Evolutionary conservation across 2,329 filamentous ascomycete genomes (phyloP).

Genomic region (Pyrenochaeta sp.): DNA sequence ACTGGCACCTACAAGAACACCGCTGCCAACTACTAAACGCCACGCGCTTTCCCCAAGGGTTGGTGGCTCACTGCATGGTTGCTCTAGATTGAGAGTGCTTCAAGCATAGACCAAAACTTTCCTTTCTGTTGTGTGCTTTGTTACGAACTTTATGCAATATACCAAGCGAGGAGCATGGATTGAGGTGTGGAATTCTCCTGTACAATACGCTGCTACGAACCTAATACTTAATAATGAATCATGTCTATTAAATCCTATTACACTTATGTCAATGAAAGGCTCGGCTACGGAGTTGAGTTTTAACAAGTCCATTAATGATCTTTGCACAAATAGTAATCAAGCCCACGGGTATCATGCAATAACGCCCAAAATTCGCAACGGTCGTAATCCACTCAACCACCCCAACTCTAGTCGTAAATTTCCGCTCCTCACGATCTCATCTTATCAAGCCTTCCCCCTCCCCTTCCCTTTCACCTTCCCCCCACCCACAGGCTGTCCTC

Average conservation of each 20-base stretch:
- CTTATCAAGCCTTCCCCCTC: slow-evolving; percentile 3
- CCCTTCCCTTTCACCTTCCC: slow-evolving; percentile 30
- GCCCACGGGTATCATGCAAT: too few species aligned
- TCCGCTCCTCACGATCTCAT: too few species aligned
- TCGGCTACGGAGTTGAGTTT: not conserved
- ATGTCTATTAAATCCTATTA: too few species aligned
- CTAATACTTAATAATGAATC: slow-evolving; percentile 21
- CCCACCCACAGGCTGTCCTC: slow-evolving; percentile 30
- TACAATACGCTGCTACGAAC: slow-evolving; percentile 12
- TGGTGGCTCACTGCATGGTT: not conserved
- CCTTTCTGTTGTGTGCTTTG: slow-evolving; percentile 3
- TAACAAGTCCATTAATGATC: too few species aligned
- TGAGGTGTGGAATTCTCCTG: slow-evolving; percentile 12
- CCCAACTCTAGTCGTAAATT: too few species aligned
- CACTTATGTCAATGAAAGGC: too few species aligned
- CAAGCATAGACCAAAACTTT: slow-evolving; percentile 3
- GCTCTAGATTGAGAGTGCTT: not conserved
- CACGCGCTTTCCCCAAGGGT: not conserved
- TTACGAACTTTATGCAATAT: slow-evolving; percentile 18
- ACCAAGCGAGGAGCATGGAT: slow-evolving; percentile 3
- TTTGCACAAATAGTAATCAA: too few species aligned
- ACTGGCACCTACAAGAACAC: slow-evolving; percentile 48
- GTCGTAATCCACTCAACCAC: too few species aligned
- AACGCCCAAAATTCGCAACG: too few species aligned
- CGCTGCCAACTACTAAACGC: slow-evolving; percentile 37